Base-by-base conservation (phyloP, 257 asterid genomes). In the Thymus mandschuricus region DNA sequence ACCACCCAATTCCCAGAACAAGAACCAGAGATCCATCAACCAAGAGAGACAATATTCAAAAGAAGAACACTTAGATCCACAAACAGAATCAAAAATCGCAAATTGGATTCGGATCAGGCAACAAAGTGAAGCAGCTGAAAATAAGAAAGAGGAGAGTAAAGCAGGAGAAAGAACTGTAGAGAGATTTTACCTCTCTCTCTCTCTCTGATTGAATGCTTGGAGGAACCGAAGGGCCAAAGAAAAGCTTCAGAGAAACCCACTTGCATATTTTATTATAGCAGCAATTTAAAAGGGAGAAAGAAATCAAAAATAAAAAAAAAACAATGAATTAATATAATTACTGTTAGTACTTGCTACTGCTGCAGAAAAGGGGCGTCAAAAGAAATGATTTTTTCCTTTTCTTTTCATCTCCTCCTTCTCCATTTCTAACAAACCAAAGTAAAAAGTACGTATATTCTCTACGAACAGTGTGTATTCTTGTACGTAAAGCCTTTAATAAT, bases 211-310 rank as follows among this genome's bases (percentile, higher is more conserved):
- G 87, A 80, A 69, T 71, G 75, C 66, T 82, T 80, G 76, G 80
- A 71, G 68, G 80, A 78, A 73, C 75, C 74, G 72, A 84, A 81
- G 85, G 79, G 90, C 81, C 83, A 81, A 82, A 79, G 70, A 77
- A 75, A 77, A 70, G 75, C 81, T 50, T 21, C 63, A 59, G 76
- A 50, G 54, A 41, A 44, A 63, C 49, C 81, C 84, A 76, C 83
- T 80, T 75, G 83, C 76, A 69, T 68, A 70, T 80, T 68, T 64
- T 63, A 69, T 75, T 75, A 79, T 60, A 55, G 45, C 71, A 43
- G 49, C 54, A 21, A 21, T 21, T 21, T 21, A 21, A 21, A 21
- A 21, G 21, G 21, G 21, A 13, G 4, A 56, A n/a, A 67, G 52
- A 34, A 48, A 48, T 12, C 3, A 3, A 55, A 3, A 12, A 58